Conservation (phyloP, 306 rosid species). For the Prunus fruticosa region DNA sequence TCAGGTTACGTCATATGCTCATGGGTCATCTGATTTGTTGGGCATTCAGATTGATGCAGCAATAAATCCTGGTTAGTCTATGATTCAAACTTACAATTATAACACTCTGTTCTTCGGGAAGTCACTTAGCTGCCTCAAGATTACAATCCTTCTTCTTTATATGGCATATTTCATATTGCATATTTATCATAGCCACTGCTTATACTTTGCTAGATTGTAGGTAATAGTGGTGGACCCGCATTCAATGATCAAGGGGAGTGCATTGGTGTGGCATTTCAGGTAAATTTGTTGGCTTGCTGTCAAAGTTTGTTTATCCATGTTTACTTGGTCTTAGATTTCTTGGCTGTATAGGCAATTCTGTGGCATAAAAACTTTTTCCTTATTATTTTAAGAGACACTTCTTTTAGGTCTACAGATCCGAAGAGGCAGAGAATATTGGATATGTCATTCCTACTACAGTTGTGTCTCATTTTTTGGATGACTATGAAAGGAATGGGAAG, state of each 20-base stretch:
- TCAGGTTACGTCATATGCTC: constrained; percentile 97
- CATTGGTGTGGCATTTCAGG: constrained; percentile 99
- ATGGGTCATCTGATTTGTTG: constrained; percentile 92
- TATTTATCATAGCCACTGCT: constrained; percentile 37
- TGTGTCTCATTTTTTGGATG: constrained; percentile 90
- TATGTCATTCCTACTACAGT: constrained; percentile 96
- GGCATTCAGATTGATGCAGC: constrained; percentile 99
- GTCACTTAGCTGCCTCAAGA: constrained; percentile 4
- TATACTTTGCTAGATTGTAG: constrained; percentile 54
- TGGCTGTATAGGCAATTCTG: neutral
- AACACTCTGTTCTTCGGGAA: neutral
- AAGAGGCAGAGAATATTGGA: constrained; percentile 98
- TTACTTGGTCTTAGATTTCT: constrained; percentile 18
- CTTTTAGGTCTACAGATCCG: constrained; percentile 96
- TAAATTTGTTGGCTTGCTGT: constrained; percentile 44
- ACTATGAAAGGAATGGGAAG: constrained; percentile 81
- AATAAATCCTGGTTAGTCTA: constrained; percentile 88
- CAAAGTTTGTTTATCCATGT: constrained; percentile 7
- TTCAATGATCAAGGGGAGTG: constrained; percentile 95
- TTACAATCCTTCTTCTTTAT: constrained; percentile 10
- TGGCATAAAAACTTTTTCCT: neutral
- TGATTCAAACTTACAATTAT: neutral
- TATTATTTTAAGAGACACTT: constrained; percentile 46
- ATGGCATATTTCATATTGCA: constrained; percentile 1
- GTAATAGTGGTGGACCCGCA: constrained; percentile 99